Evolutionary conservation across 2,329 filamentous ascomycete genomes (phyloP), one percentile per base, ranked within the genome.

Genomic region (Aspergillus quadricinctus): DNA sequence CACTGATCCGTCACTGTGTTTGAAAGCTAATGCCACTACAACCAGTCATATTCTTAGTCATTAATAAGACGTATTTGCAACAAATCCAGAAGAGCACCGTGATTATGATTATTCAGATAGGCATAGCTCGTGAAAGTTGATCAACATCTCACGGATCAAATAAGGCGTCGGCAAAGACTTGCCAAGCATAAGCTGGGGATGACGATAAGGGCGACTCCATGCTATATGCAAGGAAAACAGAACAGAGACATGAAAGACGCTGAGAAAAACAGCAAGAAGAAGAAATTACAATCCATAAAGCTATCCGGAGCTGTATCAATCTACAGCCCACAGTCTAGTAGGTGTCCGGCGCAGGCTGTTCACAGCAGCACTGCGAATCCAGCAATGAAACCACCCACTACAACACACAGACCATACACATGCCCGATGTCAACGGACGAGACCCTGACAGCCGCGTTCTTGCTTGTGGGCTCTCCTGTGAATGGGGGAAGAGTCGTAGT

Each of bases 361-460:
- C 71, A 84, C 57, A 84, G 72, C 58, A 83, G 63, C 56, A 78
- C 59, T 48, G 83, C 78, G 64, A 87, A 85, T 17, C 83, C 85
- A 45, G 80, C 79, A 60, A 85, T 78, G 54, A 87, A 73, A 31
- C 80, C 79, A 52, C 78, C 78, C 45, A 82, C 73, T 6, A 88
- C 69, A 11, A 82, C 72, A 50, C 79, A 77, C 17, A 85, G 69
- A 37, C 84, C 82, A 64, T 85, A 86, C 28, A 80, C 77, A 55
- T 80, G 78, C 19, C 81, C 81, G 27, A 83, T 71, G 55, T 83
- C 75, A 66, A 85, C 63, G 57, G 80, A 73, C 55, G 77, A 63
- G 25, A 73, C 66, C 37, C 66, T 60, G 37, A 69, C 64, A 52
- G 69, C 70, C 10, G 56, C 67, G 17, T 73, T 71, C 35, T 72